Evolutionary conservation across 768 basidiomycete species (phyloP).

Genomic region (Mycena galopus): DNA sequence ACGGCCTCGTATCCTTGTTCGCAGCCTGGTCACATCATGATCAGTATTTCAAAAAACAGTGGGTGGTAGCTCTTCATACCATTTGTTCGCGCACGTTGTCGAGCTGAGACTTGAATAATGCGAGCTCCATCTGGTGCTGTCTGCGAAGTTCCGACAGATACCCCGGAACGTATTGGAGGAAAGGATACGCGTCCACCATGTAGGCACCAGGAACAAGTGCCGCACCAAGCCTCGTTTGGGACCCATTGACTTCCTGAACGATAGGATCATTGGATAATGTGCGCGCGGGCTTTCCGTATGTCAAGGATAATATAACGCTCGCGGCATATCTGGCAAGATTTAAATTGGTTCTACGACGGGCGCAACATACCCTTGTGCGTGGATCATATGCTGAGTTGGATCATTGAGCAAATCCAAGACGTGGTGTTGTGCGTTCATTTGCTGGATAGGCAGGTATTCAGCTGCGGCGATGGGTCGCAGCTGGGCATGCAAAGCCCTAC

Average conservation of each 20-base stretch:
- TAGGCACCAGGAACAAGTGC: conserved; percentile 60
- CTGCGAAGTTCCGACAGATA: conserved; percentile 69
- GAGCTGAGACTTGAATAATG: conserved; percentile 67
- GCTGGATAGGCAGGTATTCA: conserved; percentile 64
- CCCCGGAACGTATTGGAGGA: conserved; percentile 68
- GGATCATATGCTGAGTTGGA: conserved; percentile 64
- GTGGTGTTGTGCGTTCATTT: conserved; percentile 57
- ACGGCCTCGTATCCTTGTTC: conserved; percentile 54
- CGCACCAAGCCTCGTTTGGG: conserved; percentile 59
- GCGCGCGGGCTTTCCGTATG: conserved; percentile 60
- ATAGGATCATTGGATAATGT: conserved; percentile 59
- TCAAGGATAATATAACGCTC: conserved; percentile 63
- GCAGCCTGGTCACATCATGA: conserved; percentile 1
- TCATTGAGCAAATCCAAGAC: conserved; percentile 58
- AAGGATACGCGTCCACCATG: conserved; percentile 62
- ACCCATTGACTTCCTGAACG: conserved; percentile 60
- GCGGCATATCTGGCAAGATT: conserved; percentile 57
- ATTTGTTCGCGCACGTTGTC: conserved; percentile 58
- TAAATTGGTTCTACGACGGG: background rate
- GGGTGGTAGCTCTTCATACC: conserved; percentile 45
- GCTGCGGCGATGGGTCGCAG: conserved; percentile 66
- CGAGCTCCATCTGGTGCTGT: conserved; percentile 69
- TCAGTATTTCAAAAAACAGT: conserved; percentile 18
- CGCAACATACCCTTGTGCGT: conserved; percentile 58
- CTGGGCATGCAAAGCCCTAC: conserved; percentile 69